Base-by-base conservation (phyloP, 345 rosid genomes). In the Mercurialis annua region DNA sequence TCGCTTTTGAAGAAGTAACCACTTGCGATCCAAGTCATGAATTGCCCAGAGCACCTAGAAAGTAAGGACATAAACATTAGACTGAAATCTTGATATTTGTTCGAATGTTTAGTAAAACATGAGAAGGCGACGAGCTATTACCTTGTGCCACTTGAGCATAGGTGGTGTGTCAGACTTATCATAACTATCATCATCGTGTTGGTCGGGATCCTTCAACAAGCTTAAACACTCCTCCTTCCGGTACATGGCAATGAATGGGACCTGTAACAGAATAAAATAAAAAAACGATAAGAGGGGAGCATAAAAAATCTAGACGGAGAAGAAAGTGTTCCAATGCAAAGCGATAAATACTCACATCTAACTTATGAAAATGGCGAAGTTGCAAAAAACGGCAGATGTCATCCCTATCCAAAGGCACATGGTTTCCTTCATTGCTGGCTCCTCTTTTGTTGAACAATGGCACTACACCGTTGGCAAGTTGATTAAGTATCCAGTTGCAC, bases 211-310 rank as follows among this genome's bases (percentile, higher is more conserved):
- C 59, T 80, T 84, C 69, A 95, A 81, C 58, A 95, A 81, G 84
- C 92, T 92, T 64, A 66, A 79, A 80, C 93, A 89, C 61, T 79
- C 89, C 80, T 95, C 99, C 69, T 82, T 90, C 53, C 98, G 87
- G 68, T 95, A 94, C 93, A 85, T 92, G n/a, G 96, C 89, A 77
- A 90, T 86, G 73, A 92, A 95, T 21, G 99, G 96, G 55, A 90
- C 85, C 98, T 94, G 71, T 64, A 54, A n/a, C 71, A 76, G 46
- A 66, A 62, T 38, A 68, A 43, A 71, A 74, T 24, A 62, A 55
- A 36, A 80, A n/a, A 34, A 40, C 8, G 11, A 40, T 40, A 7
- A 59, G 40, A 59, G 20, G 62, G 21, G 47, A 38, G 70, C 60
- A 68, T 58, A 58, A 55, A 9, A 12, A 5, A 36, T 50, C n/a